Conservation (phyloP, 805 yeast species). For the Yamadazyma takamatsuzukensis region DNA sequence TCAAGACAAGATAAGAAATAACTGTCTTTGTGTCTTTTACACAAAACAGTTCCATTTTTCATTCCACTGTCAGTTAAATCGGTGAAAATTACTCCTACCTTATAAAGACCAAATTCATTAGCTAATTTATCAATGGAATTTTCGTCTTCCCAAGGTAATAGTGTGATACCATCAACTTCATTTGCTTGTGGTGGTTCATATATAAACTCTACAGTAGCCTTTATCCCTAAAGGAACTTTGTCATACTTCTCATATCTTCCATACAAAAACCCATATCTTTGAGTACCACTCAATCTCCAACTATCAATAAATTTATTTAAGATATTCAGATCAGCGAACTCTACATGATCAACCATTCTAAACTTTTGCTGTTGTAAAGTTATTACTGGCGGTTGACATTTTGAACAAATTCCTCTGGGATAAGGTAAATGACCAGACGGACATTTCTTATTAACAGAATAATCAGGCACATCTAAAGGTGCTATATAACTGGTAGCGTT, state of each 20-base stretch:
- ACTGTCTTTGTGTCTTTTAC: conserved; percentile 89
- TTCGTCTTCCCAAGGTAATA: conserved; percentile 55
- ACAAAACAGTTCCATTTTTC: conserved; percentile 84
- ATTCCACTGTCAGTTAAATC: conserved; percentile 85
- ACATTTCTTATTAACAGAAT: conserved; percentile 61
- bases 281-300: conserved; percentile 88
- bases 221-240: conserved; percentile 86
- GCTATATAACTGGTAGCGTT: conserved; percentile 64
- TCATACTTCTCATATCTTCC: conserved; percentile 80
- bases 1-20: conserved; percentile 89
- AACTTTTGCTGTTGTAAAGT: conserved; percentile 86
- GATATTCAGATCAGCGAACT: conserved; percentile 68
- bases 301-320: conserved; percentile 82
- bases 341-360: conserved; percentile 97
- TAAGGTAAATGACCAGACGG: conserved; percentile 84
- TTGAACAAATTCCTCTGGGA: conserved; percentile 93
- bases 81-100: conserved; percentile 83
- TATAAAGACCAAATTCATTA: conserved; percentile 53
- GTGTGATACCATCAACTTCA: conserved; percentile 78
- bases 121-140: conserved; percentile 53
- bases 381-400: conserved; percentile 95
- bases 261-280: conserved; percentile 79
- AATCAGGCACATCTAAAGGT: conserved; percentile 73
- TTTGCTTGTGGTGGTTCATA: conserved; percentile 90
- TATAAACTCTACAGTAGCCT: conserved; percentile 90